Percentiles rank a stretch among this genome's conserved stretches.
Conservation (phyloP, 768 basidiomycete species). For the Bullera alba region DNA sequence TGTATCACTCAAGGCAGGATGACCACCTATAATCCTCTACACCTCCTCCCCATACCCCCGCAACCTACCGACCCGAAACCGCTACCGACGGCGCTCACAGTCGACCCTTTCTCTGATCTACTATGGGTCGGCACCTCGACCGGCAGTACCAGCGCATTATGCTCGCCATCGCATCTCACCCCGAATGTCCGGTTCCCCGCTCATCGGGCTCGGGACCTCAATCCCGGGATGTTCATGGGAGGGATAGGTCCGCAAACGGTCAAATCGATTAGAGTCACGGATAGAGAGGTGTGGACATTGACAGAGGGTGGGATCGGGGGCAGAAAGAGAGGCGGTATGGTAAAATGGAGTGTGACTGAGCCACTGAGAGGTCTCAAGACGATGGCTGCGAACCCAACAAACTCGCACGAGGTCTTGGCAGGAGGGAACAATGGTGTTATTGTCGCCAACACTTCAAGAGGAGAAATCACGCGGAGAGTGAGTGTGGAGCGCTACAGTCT, state of each 20-base stretch:
- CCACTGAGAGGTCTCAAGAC: constrained; percentile 22
- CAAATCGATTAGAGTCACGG: constrained; percentile 67
- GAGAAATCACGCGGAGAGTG: constrained; percentile 33
- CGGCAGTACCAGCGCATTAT: constrained; percentile 64
- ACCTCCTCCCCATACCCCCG: constrained; percentile 40
- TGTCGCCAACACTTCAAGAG: constrained; percentile 39
- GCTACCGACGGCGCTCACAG: constrained; percentile 63
- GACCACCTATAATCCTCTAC: constrained; percentile 40
- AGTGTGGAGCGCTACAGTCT: not conserved
- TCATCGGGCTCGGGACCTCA: constrained; percentile 31
- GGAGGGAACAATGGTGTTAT: constrained; percentile 48
- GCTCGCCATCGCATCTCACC: constrained; percentile 47
- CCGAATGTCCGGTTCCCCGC: constrained; percentile 42
- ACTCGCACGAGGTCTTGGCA: constrained; percentile 44
- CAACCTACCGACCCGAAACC: constrained; percentile 45
- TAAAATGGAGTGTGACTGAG: constrained; percentile 46
- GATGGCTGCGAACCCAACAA: constrained; percentile 41
- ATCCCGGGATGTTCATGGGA: constrained; percentile 14
- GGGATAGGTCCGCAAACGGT: constrained; percentile 50
- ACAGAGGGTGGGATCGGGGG: constrained; percentile 48
- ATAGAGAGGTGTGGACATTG: constrained; percentile 60
- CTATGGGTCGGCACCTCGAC: constrained; percentile 75
- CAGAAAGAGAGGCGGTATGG: constrained; percentile 44
- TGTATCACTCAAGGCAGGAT: constrained; percentile 12
- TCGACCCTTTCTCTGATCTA: constrained; percentile 85